phyloP scores from a whole-genome alignment of 495 filamentous ascomycete species.

The Talaromyces wortmannii region DNA sequence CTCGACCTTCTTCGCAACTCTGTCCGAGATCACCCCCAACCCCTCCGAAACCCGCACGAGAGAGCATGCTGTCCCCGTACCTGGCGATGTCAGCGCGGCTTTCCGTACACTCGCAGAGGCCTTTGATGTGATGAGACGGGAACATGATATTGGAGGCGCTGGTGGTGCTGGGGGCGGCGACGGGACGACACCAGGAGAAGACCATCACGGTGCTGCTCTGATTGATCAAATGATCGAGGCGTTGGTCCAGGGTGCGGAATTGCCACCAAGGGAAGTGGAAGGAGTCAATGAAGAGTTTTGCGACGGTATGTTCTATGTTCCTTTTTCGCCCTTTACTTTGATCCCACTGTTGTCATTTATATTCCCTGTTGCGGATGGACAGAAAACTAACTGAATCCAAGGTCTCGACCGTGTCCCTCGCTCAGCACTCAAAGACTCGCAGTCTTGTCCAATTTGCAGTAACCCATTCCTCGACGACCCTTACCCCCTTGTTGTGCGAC shows the following conservation, averaged over 20 bases:
- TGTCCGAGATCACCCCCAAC: conserved; percentile 55
- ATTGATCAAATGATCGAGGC: conserved; percentile 54
- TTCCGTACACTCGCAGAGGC: conserved; percentile 57
- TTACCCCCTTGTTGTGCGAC: conserved; percentile 76
- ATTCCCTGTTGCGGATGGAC: not conserved
- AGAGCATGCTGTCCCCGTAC: conserved; percentile 61
- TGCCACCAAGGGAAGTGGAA: conserved; percentile 59
- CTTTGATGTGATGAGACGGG: conserved; percentile 39
- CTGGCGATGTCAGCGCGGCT: conserved; percentile 60
- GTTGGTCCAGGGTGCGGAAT: conserved; percentile 55
- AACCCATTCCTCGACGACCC: conserved; percentile 72
- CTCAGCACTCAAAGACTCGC: conserved; percentile 55
- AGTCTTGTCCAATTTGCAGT: conserved; percentile 80
- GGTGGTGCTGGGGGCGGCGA: conserved; percentile 9
- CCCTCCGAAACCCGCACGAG: conserved; percentile 32
- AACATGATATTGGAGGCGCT: conserved; percentile 13
- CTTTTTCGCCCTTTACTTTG: not conserved
- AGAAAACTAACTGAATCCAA: conserved; percentile 7
- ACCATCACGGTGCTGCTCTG: conserved; percentile 29
- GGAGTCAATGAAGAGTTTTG: conserved; percentile 78
- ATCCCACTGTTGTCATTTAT: too few species aligned
- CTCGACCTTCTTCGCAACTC: conserved; percentile 77
- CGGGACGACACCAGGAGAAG: conserved; percentile 1
- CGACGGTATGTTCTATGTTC: conserved; percentile 38
- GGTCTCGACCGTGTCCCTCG: conserved; percentile 74